phyloP scores from a whole-genome alignment of 371 early-diverging fungal genomes.

The Apophysomyces sp. region DNA sequence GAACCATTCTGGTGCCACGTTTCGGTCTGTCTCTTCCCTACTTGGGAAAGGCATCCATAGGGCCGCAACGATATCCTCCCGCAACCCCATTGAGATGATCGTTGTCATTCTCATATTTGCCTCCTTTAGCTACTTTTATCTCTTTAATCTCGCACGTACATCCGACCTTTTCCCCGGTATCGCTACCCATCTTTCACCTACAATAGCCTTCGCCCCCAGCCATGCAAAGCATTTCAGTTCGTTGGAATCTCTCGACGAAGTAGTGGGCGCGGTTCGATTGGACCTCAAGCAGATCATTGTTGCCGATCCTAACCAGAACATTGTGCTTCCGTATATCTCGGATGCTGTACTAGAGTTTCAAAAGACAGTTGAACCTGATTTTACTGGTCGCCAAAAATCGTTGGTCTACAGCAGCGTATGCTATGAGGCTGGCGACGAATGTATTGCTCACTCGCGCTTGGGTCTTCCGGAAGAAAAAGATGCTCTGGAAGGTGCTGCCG shows the following conservation, averaged over 20 bases:
- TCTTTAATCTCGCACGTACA: constrained; percentile 72
- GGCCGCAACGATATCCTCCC: constrained; percentile 30
- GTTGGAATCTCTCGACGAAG: neutral
- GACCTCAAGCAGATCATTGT: constrained; percentile 56
- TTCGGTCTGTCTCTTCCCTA: constrained; percentile 20
- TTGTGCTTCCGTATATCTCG: neutral
- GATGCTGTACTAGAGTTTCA: constrained; percentile 48
- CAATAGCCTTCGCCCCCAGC: constrained; percentile 47
- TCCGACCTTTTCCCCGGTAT: constrained; percentile 70
- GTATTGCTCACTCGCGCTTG: constrained; percentile 37
- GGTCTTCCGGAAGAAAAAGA: constrained; percentile 38
- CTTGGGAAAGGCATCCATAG: constrained; percentile 26
- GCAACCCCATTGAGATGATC: constrained; percentile 84
- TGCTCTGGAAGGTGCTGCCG: constrained; percentile 15
- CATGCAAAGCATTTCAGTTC: constrained; percentile 27
- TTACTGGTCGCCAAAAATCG: constrained; percentile 1
- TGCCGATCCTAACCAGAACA: constrained; percentile 25
- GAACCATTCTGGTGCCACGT: constrained; percentile 9
- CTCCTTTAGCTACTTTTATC: constrained; percentile 73
- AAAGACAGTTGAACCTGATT: constrained; percentile 46
- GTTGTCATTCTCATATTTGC: constrained; percentile 71
- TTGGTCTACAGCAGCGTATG: constrained; percentile 35
- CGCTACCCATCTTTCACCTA: constrained; percentile 50
- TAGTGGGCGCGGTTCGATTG: constrained; percentile 46
- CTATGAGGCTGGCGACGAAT: constrained; percentile 26